Base-by-base conservation (phyloP, 345 rosid genomes). In the Kandelia obovata region DNA sequence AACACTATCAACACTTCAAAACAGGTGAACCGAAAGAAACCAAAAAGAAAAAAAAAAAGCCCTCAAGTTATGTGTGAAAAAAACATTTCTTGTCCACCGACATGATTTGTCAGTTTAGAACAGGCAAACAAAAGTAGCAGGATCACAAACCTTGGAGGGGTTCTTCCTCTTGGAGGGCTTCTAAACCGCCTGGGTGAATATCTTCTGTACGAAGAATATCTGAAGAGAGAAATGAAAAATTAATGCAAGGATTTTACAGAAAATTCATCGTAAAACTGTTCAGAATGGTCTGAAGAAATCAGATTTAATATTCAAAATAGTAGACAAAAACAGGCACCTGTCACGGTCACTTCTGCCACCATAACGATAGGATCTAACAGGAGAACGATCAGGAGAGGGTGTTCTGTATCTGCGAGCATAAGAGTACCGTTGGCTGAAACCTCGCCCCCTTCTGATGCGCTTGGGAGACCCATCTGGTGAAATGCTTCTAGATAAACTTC, bases 381-480 rank as follows among this genome's bases (percentile, higher is more conserved):
- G 94, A 71, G 99, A 89, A 27, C 96, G 91, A 74, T 87, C 94
- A 32, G 92, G 96, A 62, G 99, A 88, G 31, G 92, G 98, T 31
- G 89, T 87, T 85, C 97, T 77, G 81, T 86, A 95, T 70, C 91
- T 74, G 35, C 97, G 89, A 64, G 99, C 97, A 71, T 87, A 92
- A 26, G 99, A 89, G 69, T 84, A 95, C 39, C 91, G 84, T 71
- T 90, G 85, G 75, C 98, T 92, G 72, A 95, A 89, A 58, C 99
- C 99, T 35, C 99, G 83, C 4, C 99, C 99, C 75, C 99, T 90
- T 77, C 90, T 86, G 52, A 92, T 84, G 47, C 96, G 96, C 80
- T 85, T 90, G 4, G 89, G 90, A 15, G 90, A 90, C 43, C 84
- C 89, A 78, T 78, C 87, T 6, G 96, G 98, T 9, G 98, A 88